Percentiles rank a stretch among this genome's conserved stretches.
Conservation (phyloP, 495 filamentous ascomycete species). For the Penicillium angulare region DNA sequence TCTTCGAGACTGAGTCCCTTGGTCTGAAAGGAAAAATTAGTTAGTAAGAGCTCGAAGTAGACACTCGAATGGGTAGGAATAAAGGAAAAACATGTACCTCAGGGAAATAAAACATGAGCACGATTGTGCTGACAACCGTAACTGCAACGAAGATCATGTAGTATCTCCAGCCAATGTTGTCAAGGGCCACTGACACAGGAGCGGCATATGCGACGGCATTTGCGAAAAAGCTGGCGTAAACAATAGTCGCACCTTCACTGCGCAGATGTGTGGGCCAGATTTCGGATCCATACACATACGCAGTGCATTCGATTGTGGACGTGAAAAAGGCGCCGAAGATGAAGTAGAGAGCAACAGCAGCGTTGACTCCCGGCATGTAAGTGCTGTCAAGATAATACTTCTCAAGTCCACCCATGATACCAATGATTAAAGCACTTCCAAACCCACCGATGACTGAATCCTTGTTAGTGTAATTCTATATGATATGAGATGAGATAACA, state of each 20-base stretch:
- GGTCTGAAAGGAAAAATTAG: no score
- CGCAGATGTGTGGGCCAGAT: conserved; percentile 2
- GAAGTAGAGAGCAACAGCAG: background rate
- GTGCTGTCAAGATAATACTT: background rate
- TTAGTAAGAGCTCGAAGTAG: no score
- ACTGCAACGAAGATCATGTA: no score
- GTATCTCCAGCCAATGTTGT: no score
- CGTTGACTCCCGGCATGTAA: background rate
- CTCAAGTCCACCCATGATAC: conserved; percentile 1
- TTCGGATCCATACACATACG: conserved; percentile 3
- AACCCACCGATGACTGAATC: background rate
- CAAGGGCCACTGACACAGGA: no score
- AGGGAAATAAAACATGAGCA: no score
- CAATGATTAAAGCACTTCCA: background rate
- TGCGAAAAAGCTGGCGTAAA: no score
- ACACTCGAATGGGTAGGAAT: no score
- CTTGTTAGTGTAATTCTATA: no score
- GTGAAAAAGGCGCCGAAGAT: background rate
- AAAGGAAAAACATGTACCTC: no score
- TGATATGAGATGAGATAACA: background rate
- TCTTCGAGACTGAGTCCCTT: background rate
- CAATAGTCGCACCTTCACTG: background rate
- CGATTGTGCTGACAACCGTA: no score
- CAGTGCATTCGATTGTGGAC: background rate
- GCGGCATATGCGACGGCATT: no score